Conservation (phyloP, 1,139 yeast genomes). For the Eremothecium sinecaudum region DNA sequence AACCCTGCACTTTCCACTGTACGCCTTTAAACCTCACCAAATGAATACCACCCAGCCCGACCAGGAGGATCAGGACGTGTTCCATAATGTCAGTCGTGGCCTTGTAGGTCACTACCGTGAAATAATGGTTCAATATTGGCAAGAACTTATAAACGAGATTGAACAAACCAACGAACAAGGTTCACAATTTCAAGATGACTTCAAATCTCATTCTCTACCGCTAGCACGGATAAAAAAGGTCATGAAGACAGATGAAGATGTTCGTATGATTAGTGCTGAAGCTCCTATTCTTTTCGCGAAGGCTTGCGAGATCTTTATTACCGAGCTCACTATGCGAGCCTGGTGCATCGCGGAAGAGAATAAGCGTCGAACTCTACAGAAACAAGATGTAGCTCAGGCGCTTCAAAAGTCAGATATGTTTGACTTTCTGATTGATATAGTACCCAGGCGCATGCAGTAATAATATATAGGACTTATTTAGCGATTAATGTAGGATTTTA, state of each 20-base stretch:
- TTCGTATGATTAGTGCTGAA: conserved; percentile 94
- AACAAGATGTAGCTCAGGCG: conserved; percentile 92
- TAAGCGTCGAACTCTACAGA: conserved; percentile 85
- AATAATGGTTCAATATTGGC: conserved; percentile 95
- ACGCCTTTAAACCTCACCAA: conserved; percentile 1
- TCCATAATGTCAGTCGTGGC: conserved; percentile 91
- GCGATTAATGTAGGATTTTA: too few species aligned
- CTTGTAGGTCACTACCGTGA: conserved; percentile 72
- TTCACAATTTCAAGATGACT: conserved; percentile 40
- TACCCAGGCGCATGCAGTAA: conserved; percentile 47
- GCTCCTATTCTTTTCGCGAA: conserved; percentile 96
- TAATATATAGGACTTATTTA: too few species aligned
- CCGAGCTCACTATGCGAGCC: conserved; percentile 95
- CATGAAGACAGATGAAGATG: conserved; percentile 97
- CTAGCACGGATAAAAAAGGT: conserved; percentile 85
- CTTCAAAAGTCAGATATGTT: conserved; percentile 92
- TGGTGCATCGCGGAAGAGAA: conserved; percentile 98
- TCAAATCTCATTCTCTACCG: conserved; percentile 89
- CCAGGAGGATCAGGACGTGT: conserved; percentile 50
- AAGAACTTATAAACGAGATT: conserved; percentile 80
- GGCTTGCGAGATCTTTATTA: conserved; percentile 93
- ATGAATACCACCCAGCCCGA: not conserved
- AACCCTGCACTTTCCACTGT: too few species aligned
- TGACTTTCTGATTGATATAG: conserved; percentile 90
- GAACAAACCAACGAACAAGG: conserved; percentile 39